phyloP scores from a whole-genome alignment of 768 basidiomycete genomes.

The Tylopilus sp. region DNA sequence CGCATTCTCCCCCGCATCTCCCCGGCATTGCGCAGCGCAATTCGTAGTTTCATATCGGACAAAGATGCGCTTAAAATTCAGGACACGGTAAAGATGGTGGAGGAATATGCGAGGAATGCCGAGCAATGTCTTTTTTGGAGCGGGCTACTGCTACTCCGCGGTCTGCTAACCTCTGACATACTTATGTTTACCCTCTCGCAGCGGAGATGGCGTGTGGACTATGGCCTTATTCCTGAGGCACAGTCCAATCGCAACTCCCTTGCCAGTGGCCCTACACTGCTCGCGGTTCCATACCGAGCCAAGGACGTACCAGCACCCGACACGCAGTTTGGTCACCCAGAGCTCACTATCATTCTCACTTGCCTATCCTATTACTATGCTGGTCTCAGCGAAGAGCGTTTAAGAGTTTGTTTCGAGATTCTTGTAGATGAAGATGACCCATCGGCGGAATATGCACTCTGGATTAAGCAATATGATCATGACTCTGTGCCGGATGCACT shows the following conservation, averaged over 20 bases:
- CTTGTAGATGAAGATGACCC: slow-evolving; percentile 5
- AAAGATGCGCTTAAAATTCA: background rate
- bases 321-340: too few species aligned
- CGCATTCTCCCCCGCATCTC: background rate
- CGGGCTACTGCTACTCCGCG: too few species aligned
- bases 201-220: background rate
- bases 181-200: background rate
- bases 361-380: too few species aligned
- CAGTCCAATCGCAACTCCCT: too few species aligned
- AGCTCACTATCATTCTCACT: too few species aligned
- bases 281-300: slow-evolving; percentile 17
- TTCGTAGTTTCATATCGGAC: background rate
- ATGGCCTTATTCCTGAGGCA: too few species aligned
- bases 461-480: background rate
- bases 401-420: background rate
- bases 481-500: background rate
- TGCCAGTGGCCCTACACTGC: background rate
- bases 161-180: background rate
- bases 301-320: too few species aligned
- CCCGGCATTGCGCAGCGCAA: background rate
- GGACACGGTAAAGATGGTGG: background rate
- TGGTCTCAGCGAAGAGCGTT: slow-evolving; percentile 1
- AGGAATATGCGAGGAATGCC: background rate
- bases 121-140: background rate
- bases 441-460: too few species aligned